phyloP scores from a whole-genome alignment of 164 flowering plant species.

The Warburgia ugandensis region DNA sequence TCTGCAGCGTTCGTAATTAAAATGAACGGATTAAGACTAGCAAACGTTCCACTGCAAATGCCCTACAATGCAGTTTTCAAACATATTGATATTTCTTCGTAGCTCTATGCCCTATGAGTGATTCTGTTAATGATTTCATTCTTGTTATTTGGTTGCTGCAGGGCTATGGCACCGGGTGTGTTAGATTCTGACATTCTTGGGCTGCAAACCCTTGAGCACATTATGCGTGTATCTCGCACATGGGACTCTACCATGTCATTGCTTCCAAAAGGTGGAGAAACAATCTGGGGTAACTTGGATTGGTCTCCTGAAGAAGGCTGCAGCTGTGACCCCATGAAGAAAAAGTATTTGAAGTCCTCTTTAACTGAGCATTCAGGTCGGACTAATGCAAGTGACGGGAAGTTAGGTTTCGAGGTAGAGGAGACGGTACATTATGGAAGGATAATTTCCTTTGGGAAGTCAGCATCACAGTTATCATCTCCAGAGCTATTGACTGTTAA shows the following conservation, averaged over 20 bases:
- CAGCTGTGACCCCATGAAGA: conserved; percentile 30
- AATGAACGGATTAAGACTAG: no score
- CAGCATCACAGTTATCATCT: conserved; percentile 45
- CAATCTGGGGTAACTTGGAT: conserved; percentile 89
- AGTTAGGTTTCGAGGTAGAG: conserved; percentile 15
- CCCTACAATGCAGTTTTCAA: no score
- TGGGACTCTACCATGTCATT: conserved; percentile 99
- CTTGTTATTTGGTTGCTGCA: conserved; percentile 23
- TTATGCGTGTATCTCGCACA: conserved; percentile 86
- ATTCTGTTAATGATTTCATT: no score
- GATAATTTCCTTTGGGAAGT: conserved; percentile 83
- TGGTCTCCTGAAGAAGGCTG: conserved; percentile 90
- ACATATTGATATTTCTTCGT: no score
- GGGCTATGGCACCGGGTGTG: conserved; percentile 85
- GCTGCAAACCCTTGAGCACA: conserved; percentile 71
- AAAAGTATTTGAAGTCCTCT: conserved; percentile 26
- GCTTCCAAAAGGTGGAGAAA: conserved; percentile 93
- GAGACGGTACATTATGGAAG: conserved; percentile 68
- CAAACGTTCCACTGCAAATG: no score
- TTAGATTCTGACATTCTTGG: conserved; percentile 65
- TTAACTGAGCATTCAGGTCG: conserved; percentile 13
- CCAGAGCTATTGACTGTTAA: no score
- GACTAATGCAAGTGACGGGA: no score
- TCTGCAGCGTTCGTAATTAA: no score
- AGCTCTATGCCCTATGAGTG: no score